Conservation (phyloP, 257 asterid species). For the Nicotiana noctiflora region DNA sequence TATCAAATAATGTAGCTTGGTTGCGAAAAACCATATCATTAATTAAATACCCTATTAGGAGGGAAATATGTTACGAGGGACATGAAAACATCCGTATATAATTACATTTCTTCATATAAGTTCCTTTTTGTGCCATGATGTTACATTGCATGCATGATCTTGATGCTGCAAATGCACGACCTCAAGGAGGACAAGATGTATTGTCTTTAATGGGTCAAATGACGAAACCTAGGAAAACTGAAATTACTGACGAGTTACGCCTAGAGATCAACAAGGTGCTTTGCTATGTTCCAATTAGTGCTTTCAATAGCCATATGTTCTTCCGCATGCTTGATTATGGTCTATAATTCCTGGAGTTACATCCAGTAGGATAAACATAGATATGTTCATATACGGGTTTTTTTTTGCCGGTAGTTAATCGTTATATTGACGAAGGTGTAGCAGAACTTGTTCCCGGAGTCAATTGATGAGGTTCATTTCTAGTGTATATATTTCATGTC, state of each 20-base stretch:
- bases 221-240: constrained; percentile 45
- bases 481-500: neutral
- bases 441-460: constrained; percentile 98
- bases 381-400: too few relatives aligned
- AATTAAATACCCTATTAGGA: neutral
- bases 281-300: neutral
- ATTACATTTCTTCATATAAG: neutral
- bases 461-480: constrained; percentile 70
- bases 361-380: too few relatives aligned
- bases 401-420: constrained; percentile 56
- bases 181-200: constrained; percentile 89
- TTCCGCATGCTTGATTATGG: neutral
- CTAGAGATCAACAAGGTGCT: constrained; percentile 85
- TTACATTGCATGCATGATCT: constrained; percentile 87
- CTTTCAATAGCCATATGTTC: neutral
- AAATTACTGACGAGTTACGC: constrained; percentile 82
- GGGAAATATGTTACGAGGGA: neutral
- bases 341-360: too few relatives aligned
- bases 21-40: neutral
- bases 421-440: constrained; percentile 82
- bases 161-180: constrained; percentile 93
- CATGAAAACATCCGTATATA: neutral
- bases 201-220: too few relatives aligned
- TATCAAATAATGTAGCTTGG: neutral
- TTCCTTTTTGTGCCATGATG: constrained; percentile 36